A percentile compares a stretch with the other conserved stretches of the same genome.
Conservation (phyloP, 257 asterid genomes). For the Gardenia jasminoides region DNA sequence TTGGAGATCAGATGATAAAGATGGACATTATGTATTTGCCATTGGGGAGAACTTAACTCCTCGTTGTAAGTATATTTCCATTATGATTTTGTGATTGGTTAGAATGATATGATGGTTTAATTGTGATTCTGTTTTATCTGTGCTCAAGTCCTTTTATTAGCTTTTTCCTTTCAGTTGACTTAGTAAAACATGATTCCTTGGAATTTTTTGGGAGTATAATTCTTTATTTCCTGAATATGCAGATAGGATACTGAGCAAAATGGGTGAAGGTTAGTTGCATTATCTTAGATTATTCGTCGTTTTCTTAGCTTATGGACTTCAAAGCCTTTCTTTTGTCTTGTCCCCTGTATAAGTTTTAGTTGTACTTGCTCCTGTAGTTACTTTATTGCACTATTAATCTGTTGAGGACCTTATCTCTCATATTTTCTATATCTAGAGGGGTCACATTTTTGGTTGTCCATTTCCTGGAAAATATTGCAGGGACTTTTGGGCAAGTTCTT, state of each 20-base stretch:
- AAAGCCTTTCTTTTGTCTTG: not conserved
- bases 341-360: slow-evolving; percentile 7
- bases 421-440: not conserved
- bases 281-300: not conserved
- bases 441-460: slow-evolving; percentile 11
- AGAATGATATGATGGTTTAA: not conserved
- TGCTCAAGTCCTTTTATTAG: not conserved
- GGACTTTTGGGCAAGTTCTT: slow-evolving; percentile 56
- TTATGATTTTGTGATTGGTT: slow-evolving; percentile 15
- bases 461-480: slow-evolving; percentile 15
- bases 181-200: not conserved
- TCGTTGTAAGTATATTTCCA: slow-evolving; percentile 39
- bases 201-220: slow-evolving; percentile 17
- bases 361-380: not conserved
- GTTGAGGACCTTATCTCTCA: not conserved
- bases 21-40: slow-evolving; percentile 57
- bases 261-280: slow-evolving; percentile 56
- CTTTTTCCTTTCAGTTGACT: not conserved
- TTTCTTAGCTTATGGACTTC: not conserved
- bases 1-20: slow-evolving; percentile 54
- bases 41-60: slow-evolving; percentile 61
- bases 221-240: slow-evolving; percentile 30
- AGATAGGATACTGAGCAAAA: slow-evolving; percentile 51
- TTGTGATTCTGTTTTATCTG: too few relatives aligned
- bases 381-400: not conserved